Percentiles rank a stretch among this genome's conserved stretches.
phyloP scores from a whole-genome alignment of 2,329 filamentous ascomycete species.

The Nemania sp. region DNA sequence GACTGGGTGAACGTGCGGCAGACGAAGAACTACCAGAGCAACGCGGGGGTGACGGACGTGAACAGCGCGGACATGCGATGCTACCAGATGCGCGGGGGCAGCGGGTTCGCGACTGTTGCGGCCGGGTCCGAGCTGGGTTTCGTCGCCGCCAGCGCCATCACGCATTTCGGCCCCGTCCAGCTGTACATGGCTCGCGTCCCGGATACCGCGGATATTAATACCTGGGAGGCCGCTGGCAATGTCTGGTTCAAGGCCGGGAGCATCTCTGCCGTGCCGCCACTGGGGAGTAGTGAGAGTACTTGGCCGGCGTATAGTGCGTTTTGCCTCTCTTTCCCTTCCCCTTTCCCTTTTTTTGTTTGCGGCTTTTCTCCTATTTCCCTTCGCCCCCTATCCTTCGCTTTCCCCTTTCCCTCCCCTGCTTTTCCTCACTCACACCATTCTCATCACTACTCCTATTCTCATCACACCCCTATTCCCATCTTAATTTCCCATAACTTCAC shows the following conservation, averaged over 20 bases:
- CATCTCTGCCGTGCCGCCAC: constrained; percentile 32
- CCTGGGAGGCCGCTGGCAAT: constrained; percentile 39
- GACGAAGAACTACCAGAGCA: constrained; percentile 43
- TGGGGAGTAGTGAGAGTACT: constrained; percentile 30
- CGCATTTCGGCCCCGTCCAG: constrained; percentile 39
- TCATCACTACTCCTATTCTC: no score
- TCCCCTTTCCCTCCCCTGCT: no score
- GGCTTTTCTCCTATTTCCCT: no score
- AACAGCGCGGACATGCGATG: constrained; percentile 40
- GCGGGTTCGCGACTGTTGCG: constrained; percentile 30
- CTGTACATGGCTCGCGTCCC: constrained; percentile 42
- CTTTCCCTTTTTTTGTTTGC: no score
- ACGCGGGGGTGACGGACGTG: constrained; percentile 40
- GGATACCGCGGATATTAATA: constrained; percentile 37
- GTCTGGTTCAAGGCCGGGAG: constrained; percentile 42
- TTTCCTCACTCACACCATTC: no score
- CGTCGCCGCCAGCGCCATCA: constrained; percentile 35
- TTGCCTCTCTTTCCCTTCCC: not conserved
- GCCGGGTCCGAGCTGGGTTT: constrained; percentile 38
- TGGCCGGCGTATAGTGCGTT: constrained; percentile 35
- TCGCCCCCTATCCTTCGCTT: no score
- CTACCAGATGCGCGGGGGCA: constrained; percentile 33
- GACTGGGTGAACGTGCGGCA: constrained; percentile 38
- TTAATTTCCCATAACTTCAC: not conserved
- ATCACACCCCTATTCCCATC: no score